Conservation (phyloP, 2,329 filamentous ascomycete species). For the Aureobasidium leucospermi region DNA sequence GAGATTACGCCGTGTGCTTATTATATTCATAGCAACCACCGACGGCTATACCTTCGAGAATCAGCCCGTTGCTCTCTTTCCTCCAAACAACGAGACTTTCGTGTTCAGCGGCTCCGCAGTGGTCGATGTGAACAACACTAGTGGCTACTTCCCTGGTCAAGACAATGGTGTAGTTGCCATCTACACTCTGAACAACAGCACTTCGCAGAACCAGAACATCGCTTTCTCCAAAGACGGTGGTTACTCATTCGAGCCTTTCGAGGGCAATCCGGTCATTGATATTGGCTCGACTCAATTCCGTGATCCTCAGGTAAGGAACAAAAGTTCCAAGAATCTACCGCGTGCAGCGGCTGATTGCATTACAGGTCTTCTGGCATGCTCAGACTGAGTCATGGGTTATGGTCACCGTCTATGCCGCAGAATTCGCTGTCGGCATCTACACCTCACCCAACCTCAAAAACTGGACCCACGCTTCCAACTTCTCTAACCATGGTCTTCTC, state of each 20-base stretch:
- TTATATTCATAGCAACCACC: slow-evolving; percentile 36
- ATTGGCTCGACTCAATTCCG: slow-evolving; percentile 52
- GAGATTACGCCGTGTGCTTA: no score
- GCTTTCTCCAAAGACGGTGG: slow-evolving; percentile 57
- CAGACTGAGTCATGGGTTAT: slow-evolving; percentile 49
- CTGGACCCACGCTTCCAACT: slow-evolving; percentile 55
- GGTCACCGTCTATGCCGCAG: slow-evolving; percentile 45
- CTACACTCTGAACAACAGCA: slow-evolving; percentile 42
- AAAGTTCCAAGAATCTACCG: not conserved
- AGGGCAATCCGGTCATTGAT: slow-evolving; percentile 53
- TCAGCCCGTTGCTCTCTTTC: slow-evolving; percentile 55
- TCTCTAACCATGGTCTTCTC: slow-evolving; percentile 45
- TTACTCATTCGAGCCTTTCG: slow-evolving; percentile 54
- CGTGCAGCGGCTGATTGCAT: not conserved
- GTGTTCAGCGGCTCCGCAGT: slow-evolving; percentile 52
- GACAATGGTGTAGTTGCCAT: slow-evolving; percentile 57
- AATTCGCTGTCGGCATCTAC: slow-evolving; percentile 54
- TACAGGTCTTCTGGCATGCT: slow-evolving; percentile 48
- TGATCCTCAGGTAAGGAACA: slow-evolving; percentile 46
- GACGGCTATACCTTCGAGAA: slow-evolving; percentile 60
- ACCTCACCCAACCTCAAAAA: slow-evolving; percentile 52
- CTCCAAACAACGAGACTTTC: slow-evolving; percentile 46
- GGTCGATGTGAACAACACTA: slow-evolving; percentile 56
- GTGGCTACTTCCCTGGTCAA: slow-evolving; percentile 56
- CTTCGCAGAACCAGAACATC: slow-evolving; percentile 49